Evolutionary conservation across 768 basidiomycete genomes (phyloP).

Genomic region (Lactifluus volemus): DNA sequence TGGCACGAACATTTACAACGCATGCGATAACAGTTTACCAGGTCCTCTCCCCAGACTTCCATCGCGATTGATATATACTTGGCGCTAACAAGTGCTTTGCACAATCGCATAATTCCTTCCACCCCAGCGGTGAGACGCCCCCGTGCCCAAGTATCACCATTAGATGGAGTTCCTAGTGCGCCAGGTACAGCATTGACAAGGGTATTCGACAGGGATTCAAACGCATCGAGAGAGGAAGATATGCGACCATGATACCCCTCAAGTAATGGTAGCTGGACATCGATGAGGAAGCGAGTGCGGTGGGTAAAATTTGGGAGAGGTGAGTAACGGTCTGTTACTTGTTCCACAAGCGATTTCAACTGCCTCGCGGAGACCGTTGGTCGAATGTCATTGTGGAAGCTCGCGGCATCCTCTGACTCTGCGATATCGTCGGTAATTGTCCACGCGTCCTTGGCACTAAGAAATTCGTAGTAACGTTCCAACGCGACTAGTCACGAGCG

Average conservation of each 20-base stretch:
- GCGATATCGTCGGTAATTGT: constrained; percentile 59
- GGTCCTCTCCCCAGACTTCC: constrained; percentile 81
- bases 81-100: constrained; percentile 80
- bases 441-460: constrained; percentile 81
- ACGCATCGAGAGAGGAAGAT: constrained; percentile 81
- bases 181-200: constrained; percentile 91
- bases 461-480: constrained; percentile 77
- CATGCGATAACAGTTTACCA: constrained; percentile 42
- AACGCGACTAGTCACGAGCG: constrained; percentile 57
- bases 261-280: constrained; percentile 79
- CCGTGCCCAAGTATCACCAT: constrained; percentile 33
- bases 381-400: constrained; percentile 34
- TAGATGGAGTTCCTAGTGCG: constrained; percentile 52
- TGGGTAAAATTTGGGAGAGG: constrained; percentile 73
- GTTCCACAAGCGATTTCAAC: constrained; percentile 79
- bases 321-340: constrained; percentile 91
- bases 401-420: constrained; percentile 23
- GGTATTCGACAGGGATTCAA: constrained; percentile 82
- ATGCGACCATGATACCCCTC: constrained; percentile 72
- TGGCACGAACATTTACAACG: not conserved
- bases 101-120: constrained; percentile 73
- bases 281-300: constrained; percentile 73
- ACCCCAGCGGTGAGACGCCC: constrained; percentile 69
- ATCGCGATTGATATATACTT: constrained; percentile 62
- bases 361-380: constrained; percentile 80